Percentiles rank a stretch among this genome's conserved stretches.
phyloP scores from a whole-genome alignment of 176 grass and related monocot species.

The Bromus sterilis region DNA sequence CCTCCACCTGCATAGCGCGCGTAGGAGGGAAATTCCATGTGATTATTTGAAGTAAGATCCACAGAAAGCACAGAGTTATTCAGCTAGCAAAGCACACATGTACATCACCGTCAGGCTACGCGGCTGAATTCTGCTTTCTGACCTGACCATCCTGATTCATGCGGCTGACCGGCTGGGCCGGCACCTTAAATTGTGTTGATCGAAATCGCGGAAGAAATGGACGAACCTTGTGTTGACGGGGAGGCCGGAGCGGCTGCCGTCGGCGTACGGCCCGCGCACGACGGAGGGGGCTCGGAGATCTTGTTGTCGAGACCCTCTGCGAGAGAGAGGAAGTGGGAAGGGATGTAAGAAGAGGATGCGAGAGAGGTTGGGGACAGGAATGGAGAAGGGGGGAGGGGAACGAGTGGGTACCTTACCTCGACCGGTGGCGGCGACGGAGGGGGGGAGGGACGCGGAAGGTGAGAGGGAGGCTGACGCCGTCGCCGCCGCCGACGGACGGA shows the following conservation, averaged over 20 bases:
- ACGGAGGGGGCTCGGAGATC: no score
- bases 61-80: constrained; percentile 10
- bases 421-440: background rate
- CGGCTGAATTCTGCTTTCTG: background rate
- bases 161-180: background rate
- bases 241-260: constrained; percentile 63
- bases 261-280: constrained; percentile 55
- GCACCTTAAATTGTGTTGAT: background rate
- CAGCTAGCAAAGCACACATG: background rate
- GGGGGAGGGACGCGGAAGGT: no score
- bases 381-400: no score
- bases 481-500: no score
- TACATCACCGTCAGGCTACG: background rate
- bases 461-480: no score
- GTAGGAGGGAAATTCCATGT: constrained; percentile 70
- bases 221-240: constrained; percentile 38
- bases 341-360: no score
- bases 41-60: constrained; percentile 61
- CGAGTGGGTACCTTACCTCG: no score
- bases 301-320: no score
- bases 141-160: background rate
- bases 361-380: no score
- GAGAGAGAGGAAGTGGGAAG: no score
- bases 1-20: constrained; percentile 60
- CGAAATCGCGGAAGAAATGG: background rate